Evolutionary conservation across 2,329 filamentous ascomycete genomes (phyloP).

Genomic region (Ophiostoma ulmi): DNA sequence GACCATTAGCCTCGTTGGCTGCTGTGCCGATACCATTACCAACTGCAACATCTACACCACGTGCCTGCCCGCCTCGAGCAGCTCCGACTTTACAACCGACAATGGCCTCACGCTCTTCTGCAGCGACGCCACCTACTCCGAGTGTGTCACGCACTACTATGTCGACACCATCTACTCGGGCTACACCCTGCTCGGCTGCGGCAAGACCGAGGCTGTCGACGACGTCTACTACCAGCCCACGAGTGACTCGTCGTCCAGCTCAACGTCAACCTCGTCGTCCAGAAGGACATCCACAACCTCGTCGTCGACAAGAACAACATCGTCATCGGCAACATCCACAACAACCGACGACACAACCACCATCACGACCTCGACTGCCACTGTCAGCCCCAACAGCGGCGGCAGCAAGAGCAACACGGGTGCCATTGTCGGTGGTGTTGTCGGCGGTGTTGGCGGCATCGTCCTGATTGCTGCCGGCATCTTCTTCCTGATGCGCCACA

Average conservation of each 20-base stretch:
- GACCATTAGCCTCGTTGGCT: slow-evolving; percentile 31
- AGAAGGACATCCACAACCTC: not conserved
- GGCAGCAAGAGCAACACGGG: slow-evolving; percentile 27
- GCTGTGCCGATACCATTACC: slow-evolving; percentile 31
- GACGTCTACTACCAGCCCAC: slow-evolving; percentile 29
- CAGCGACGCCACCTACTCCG: slow-evolving; percentile 27
- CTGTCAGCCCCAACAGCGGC: not conserved
- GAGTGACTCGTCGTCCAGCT: not conserved
- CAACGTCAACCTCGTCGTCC: slow-evolving; percentile 6
- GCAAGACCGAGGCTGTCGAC: slow-evolving; percentile 27
- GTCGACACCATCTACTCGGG: slow-evolving; percentile 27
- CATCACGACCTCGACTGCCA: not conserved
- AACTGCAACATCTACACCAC: slow-evolving; percentile 19
- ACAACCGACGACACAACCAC: slow-evolving; percentile 7
- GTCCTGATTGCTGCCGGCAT: slow-evolving; percentile 32
- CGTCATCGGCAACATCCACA: not conserved
- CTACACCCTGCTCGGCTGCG: slow-evolving; percentile 35
- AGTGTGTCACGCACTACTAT: slow-evolving; percentile 35
- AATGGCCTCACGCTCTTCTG: slow-evolving; percentile 34
- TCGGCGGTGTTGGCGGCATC: slow-evolving; percentile 34
- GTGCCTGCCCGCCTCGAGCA: slow-evolving; percentile 30
- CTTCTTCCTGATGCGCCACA: slow-evolving; percentile 32
- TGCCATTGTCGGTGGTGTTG: slow-evolving; percentile 33
- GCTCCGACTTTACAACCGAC: slow-evolving; percentile 27
- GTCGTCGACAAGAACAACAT: not conserved